These are phyloP conservation scores for Phytophthora fragariaefolia DNA, from an alignment of 352 stramenopile genomes.

Conservation along the genomic window DNA sequence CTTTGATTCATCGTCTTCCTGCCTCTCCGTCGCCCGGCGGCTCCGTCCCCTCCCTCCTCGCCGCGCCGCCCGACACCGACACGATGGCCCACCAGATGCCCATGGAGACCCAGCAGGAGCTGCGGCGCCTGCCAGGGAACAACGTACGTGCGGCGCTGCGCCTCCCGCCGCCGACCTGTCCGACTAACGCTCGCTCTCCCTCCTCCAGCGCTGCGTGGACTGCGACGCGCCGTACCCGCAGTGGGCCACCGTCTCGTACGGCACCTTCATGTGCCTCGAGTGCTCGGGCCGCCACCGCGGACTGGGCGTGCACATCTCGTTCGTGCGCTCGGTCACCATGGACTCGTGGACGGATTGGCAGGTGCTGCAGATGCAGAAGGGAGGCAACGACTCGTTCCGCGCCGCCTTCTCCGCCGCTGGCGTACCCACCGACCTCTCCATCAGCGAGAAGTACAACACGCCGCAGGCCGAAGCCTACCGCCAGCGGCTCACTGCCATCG, in stretches of 20 bases:
- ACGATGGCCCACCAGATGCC: constrained; percentile 82
- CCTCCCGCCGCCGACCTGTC: background rate
- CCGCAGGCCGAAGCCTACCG: constrained; percentile 82
- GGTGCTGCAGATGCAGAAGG: constrained; percentile 85
- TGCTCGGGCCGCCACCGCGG: constrained; percentile 93
- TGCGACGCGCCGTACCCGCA: constrained; percentile 94
- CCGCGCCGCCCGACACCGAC: constrained; percentile 12
- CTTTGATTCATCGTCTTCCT: constrained; percentile 26
- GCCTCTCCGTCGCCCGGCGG: background rate
- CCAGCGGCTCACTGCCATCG: constrained; percentile 60
- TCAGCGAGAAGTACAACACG: constrained; percentile 87
- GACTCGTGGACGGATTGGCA: constrained; percentile 91
- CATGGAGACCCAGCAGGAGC: constrained; percentile 86
- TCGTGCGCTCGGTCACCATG: constrained; percentile 91
- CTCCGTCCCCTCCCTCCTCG: background rate
- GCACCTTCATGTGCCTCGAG: constrained; percentile 96
- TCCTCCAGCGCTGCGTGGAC: constrained; percentile 90
- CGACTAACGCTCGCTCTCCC: constrained; percentile 2
- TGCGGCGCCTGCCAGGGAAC: constrained; percentile 82
- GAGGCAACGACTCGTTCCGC: constrained; percentile 80
- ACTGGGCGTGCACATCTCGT: constrained; percentile 94
- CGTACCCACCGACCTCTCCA: constrained; percentile 77
- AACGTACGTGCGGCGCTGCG: constrained; percentile 56
- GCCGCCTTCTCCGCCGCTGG: constrained; percentile 64
- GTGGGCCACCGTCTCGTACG: constrained; percentile 95